A percentile compares a stretch with the other conserved stretches of the same genome.
phyloP scores from a whole-genome alignment of 768 basidiomycete genomes.

The Chalciporus pseudorubinellus region DNA sequence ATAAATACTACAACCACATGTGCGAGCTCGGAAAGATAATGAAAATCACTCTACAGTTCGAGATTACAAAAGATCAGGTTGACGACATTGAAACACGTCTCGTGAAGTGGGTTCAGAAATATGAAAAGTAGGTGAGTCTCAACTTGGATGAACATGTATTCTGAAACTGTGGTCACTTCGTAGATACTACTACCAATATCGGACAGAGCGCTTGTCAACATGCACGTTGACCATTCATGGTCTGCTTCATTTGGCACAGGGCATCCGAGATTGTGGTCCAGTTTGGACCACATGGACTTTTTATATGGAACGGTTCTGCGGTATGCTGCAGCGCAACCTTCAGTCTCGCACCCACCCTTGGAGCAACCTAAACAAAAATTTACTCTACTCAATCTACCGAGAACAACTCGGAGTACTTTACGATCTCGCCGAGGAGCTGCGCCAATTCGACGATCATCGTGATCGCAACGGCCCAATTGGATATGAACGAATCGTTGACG shows the following conservation, averaged over 20 bases:
- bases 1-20: too few species aligned
- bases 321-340: slow-evolving; percentile 9
- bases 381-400: slow-evolving; percentile 3
- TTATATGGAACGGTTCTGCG: slow-evolving; percentile 25
- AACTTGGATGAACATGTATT: too few species aligned
- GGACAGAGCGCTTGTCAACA: not conserved
- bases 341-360: slow-evolving; percentile 14
- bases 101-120: too few species aligned
- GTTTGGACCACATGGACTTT: too few species aligned
- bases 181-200: slow-evolving; percentile 3
- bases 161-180: not conserved
- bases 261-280: slow-evolving; percentile 12
- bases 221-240: slow-evolving; percentile 22
- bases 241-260: slow-evolving; percentile 21
- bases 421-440: slow-evolving; percentile 5
- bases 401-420: slow-evolving; percentile 6
- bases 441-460: not conserved
- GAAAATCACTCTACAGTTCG: too few species aligned
- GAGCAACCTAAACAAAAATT: slow-evolving; percentile 10
- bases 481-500: slow-evolving; percentile 3
- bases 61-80: too few species aligned
- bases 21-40: too few species aligned
- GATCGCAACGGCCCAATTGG: not conserved
- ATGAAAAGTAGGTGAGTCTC: too few species aligned
- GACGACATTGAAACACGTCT: too few species aligned